Base-by-base conservation (phyloP, 495 filamentous ascomycete species). In the Achaetomiella virescens region DNA sequence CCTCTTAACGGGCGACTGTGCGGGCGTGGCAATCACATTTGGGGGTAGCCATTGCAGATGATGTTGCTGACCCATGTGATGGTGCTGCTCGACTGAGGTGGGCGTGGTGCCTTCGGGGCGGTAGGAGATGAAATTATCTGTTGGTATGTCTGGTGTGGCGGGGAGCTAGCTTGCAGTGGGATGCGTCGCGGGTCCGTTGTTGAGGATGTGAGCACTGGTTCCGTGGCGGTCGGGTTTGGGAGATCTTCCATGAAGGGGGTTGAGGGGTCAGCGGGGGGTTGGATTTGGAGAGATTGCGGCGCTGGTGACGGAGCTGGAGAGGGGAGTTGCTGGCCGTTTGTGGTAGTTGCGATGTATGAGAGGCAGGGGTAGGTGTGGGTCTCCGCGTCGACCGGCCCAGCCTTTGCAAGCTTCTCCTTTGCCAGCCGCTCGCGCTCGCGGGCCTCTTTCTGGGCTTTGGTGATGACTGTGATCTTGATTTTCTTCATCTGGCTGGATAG, bases 391-490 rank as follows among this genome's bases (percentile, higher is more conserved):
- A 68, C 50, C 22, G 60, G 51, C 18, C 68, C 60, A 17, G 52
- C 45, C 12, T 60, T 52, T 54, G 60, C 59, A 27, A 65, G 54
- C 43, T 70, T 67, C 14, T 68, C 71, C 42, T 63, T 69, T 10
- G 58, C 58, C 3, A 48, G 8, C 2, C 63, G 61, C 55, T 70
- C 67, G 42, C 65, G 65, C 36, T 75, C 65, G 5, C 69, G 66
- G 6, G 79, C 80, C 33, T 87, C 86, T 52, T 85, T 78, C 63
- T 89, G 84, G 54, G 89, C 83, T 22, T 85, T 81, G 0, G 86
- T 81, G 0, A 88, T 75, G 38, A 92, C 74, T 41, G 84, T 88
- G 45, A 95, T 75, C 61, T 85, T 91, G 60, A 95, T 84, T 60
- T 83, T 87, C 61, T 85, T 85, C 67, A 92, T 77, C 12, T 81